Conservation (phyloP, 495 filamentous ascomycete species). For the Daldinia decipiens region DNA sequence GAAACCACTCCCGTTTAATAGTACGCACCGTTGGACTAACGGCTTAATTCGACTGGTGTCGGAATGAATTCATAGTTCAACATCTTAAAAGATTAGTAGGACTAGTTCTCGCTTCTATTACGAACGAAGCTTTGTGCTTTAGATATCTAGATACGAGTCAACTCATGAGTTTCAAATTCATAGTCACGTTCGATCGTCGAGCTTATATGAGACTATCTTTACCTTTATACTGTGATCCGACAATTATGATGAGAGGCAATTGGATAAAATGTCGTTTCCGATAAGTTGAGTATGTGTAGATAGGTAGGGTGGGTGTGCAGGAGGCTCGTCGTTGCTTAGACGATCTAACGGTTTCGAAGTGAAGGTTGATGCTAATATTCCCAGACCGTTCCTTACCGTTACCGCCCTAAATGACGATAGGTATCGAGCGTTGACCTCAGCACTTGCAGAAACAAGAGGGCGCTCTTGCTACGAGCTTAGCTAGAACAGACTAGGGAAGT, state of each 20-base stretch:
- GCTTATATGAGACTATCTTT: neutral
- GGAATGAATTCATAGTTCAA: too few species aligned
- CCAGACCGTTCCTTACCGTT: slow-evolving; percentile 1
- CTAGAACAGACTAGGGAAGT: neutral
- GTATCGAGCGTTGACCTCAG: neutral
- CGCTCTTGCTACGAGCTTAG: neutral
- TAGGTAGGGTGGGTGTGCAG: neutral
- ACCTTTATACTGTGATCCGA: neutral
- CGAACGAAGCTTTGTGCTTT: too few species aligned
- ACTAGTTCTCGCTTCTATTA: too few species aligned
- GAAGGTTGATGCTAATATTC: neutral
- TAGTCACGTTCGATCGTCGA: neutral
- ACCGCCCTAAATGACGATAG: neutral
- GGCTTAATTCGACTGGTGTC: too few species aligned
- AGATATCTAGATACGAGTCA: too few species aligned
- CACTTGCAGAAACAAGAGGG: neutral
- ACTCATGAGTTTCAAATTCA: neutral
- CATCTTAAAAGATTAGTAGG: too few species aligned
- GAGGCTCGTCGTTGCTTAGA: neutral
- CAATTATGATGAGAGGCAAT: neutral
- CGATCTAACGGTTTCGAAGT: neutral
- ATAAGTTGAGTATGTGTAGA: neutral
- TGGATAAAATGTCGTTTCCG: neutral
- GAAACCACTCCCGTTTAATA: too few species aligned
- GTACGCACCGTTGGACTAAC: too few species aligned